These are phyloP conservation scores for Kodamaea neixiangensis DNA, from an alignment of 805 yeast genomes.

Conservation along the genomic window DNA sequence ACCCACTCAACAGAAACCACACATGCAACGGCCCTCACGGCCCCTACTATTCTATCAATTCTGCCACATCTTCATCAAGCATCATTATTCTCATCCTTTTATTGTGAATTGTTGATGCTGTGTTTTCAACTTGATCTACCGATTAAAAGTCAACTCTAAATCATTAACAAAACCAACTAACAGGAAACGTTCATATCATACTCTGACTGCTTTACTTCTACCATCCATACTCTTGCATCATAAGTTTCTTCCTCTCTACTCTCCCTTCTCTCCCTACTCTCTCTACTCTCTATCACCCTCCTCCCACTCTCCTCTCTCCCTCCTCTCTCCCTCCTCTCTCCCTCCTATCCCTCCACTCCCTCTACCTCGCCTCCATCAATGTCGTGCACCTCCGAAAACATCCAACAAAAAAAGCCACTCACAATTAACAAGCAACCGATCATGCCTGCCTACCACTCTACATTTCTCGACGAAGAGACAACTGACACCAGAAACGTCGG, in stretches of 20 bases:
- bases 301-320: not conserved
- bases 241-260: not conserved
- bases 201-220: no score
- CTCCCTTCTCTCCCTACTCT: not conserved
- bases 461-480: constrained; percentile 66
- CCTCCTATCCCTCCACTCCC: not conserved
- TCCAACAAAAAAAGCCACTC: not conserved
- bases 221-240: not conserved
- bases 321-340: not conserved
- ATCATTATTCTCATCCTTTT: no score
- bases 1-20: no score
- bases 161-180: no score
- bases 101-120: no score
- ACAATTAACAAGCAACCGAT: not conserved
- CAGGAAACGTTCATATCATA: no score
- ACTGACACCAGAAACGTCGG: constrained; percentile 65
- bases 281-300: not conserved
- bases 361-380: not conserved
- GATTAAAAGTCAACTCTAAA: no score
- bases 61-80: no score
- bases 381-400: not conserved
- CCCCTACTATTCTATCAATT: no score
- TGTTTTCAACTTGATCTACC: no score
- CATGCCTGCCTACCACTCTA: constrained; percentile 76
- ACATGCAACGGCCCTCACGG: no score